Evolutionary conservation across 169 alveolate species (phyloP).

Genomic region (Plasmodium gaboni): DNA sequence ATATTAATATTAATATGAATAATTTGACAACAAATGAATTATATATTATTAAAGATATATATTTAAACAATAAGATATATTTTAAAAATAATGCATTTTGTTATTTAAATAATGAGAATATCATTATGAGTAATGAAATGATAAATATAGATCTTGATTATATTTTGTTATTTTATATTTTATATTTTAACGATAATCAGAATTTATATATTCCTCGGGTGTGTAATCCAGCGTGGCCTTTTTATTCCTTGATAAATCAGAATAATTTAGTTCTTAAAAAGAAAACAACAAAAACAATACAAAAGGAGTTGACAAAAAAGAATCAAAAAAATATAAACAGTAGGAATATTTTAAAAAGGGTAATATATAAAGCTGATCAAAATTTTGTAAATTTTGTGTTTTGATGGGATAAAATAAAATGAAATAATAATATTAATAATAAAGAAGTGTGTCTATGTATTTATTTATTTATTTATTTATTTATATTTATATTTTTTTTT

Average conservation of each 20-base stretch:
- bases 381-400: slow-evolving; percentile 63
- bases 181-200: slow-evolving; percentile 38
- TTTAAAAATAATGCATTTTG: slow-evolving; percentile 34
- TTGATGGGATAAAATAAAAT: background rate
- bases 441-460: too few species aligned
- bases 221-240: slow-evolving; percentile 35
- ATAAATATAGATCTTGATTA: slow-evolving; percentile 50
- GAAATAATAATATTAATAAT: too few species aligned
- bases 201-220: slow-evolving; percentile 18
- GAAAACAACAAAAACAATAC: too few species aligned
- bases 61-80: slow-evolving; percentile 23
- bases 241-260: background rate
- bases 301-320: too few species aligned
- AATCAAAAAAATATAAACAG: background rate
- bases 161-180: slow-evolving; percentile 46
- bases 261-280: background rate
- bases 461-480: background rate
- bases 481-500: background rate
- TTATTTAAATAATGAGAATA: slow-evolving; percentile 46
- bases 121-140: slow-evolving; percentile 51
- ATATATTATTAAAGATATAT: slow-evolving; percentile 17
- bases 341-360: slow-evolving; percentile 28
- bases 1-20: slow-evolving; percentile 18
- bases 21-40: background rate
- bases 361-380: slow-evolving; percentile 51